Evolutionary conservation across 495 filamentous ascomycete genomes (phyloP).

Genomic region (Penicillium pulvis): DNA sequence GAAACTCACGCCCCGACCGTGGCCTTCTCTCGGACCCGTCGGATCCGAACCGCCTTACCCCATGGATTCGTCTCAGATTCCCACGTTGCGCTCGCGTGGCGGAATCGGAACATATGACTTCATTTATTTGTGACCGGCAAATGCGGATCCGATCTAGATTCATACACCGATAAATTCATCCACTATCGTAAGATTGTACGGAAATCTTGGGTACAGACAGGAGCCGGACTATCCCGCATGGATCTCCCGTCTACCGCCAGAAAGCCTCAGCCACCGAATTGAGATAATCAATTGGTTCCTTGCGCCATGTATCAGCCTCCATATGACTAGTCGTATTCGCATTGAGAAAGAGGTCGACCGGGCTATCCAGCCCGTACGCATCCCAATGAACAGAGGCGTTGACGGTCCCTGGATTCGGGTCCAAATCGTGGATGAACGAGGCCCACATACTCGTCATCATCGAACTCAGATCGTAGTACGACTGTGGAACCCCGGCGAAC

Average conservation of each 20-base stretch:
- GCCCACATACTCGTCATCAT: constrained; percentile 59
- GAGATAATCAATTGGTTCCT: constrained; percentile 44
- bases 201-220: neutral
- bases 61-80: constrained; percentile 1
- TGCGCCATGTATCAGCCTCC: constrained; percentile 52
- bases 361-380: constrained; percentile 38
- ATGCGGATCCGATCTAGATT: neutral
- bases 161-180: neutral
- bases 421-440: constrained; percentile 52
- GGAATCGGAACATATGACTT: constrained; percentile 2
- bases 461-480: constrained; percentile 46
- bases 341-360: constrained; percentile 50
- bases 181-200: neutral
- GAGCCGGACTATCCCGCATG: too few species aligned
- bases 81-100: constrained; percentile 7
- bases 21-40: constrained; percentile 12
- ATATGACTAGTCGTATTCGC: constrained; percentile 50
- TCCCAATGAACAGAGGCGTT: constrained; percentile 45
- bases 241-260: constrained; percentile 19
- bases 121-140: neutral
- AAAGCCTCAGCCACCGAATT: constrained; percentile 30
- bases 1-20: neutral
- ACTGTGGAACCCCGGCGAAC: constrained; percentile 48
- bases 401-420: constrained; percentile 47
- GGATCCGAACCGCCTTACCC: constrained; percentile 6